A percentile compares a stretch with the other conserved stretches of the same genome.
Evolutionary conservation across 371 early-diverging fungal species (phyloP).

Genomic region (Syncephalastrum sp.): DNA sequence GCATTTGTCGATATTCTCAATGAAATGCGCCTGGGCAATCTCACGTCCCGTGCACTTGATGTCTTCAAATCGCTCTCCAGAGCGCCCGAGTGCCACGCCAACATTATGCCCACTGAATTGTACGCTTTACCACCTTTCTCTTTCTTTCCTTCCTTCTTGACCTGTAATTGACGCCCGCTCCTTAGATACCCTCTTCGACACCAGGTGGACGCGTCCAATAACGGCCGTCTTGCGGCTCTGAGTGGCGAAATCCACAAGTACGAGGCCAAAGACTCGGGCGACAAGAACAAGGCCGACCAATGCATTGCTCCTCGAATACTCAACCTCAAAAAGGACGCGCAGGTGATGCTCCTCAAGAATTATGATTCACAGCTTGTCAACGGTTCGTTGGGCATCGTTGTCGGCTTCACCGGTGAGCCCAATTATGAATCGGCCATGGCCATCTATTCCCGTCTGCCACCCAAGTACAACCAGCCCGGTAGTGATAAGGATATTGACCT

Average conservation of each 20-base stretch:
- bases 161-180: background rate
- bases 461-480: background rate
- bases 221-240: slow-evolving; percentile 48
- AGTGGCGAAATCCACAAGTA: slow-evolving; percentile 36
- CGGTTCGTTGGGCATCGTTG: slow-evolving; percentile 80
- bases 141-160: background rate
- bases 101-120: slow-evolving; percentile 78
- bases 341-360: slow-evolving; percentile 90
- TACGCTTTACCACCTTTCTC: slow-evolving; percentile 46
- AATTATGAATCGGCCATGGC: slow-evolving; percentile 11
- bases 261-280: slow-evolving; percentile 41
- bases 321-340: slow-evolving; percentile 73
- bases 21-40: slow-evolving; percentile 61
- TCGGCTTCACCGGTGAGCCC: slow-evolving; percentile 47
- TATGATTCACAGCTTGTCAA: slow-evolving; percentile 71
- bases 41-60: slow-evolving; percentile 47
- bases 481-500: slow-evolving; percentile 1
- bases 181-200: slow-evolving; percentile 57
- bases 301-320: slow-evolving; percentile 58
- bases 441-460: slow-evolving; percentile 7
- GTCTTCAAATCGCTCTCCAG: slow-evolving; percentile 57
- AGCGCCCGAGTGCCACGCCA: slow-evolving; percentile 44
- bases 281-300: slow-evolving; percentile 31
- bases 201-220: slow-evolving; percentile 76
- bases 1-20: slow-evolving; percentile 64